Conservation (phyloP, 1,139 yeast species). For the Scheffersomyces insectosa region DNA sequence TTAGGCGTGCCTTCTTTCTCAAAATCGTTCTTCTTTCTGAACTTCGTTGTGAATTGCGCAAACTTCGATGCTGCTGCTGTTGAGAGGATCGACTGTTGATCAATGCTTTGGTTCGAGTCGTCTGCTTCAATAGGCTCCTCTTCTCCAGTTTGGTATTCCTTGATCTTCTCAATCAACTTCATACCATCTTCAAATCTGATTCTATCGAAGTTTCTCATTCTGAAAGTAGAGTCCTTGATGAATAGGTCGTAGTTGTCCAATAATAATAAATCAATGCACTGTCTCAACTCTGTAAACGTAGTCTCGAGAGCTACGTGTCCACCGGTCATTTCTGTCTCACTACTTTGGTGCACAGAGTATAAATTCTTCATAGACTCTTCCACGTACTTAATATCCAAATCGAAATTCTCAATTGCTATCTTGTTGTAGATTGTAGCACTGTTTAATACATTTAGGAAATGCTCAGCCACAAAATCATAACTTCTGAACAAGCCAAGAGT, state of each 20-base stretch:
- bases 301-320: slow-evolving; percentile 43
- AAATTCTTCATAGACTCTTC: slow-evolving; percentile 42
- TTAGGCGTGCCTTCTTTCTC: background rate
- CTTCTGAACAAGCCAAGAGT: slow-evolving; percentile 81
- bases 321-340: slow-evolving; percentile 19
- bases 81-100: slow-evolving; percentile 27
- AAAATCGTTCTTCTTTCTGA: slow-evolving; percentile 18
- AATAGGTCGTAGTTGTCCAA: slow-evolving; percentile 43
- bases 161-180: slow-evolving; percentile 39
- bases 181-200: slow-evolving; percentile 45
- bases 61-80: slow-evolving; percentile 38
- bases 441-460: slow-evolving; percentile 62
- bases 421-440: slow-evolving; percentile 41
- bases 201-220: slow-evolving; percentile 46
- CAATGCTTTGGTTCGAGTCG: slow-evolving; percentile 20
- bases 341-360: slow-evolving; percentile 20
- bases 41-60: slow-evolving; percentile 43
- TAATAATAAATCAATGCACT: slow-evolving; percentile 43
- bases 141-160: slow-evolving; percentile 13
- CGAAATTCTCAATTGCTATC: slow-evolving; percentile 45
- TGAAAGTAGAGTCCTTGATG: slow-evolving; percentile 35
- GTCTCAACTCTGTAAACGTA: slow-evolving; percentile 48
- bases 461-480: slow-evolving; percentile 79
- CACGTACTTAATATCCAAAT: slow-evolving; percentile 42
- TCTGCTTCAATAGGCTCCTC: slow-evolving; percentile 16